Base-by-base conservation (phyloP, 805 yeast species). In the Cyberlindnera nakhonratchasimensis region DNA sequence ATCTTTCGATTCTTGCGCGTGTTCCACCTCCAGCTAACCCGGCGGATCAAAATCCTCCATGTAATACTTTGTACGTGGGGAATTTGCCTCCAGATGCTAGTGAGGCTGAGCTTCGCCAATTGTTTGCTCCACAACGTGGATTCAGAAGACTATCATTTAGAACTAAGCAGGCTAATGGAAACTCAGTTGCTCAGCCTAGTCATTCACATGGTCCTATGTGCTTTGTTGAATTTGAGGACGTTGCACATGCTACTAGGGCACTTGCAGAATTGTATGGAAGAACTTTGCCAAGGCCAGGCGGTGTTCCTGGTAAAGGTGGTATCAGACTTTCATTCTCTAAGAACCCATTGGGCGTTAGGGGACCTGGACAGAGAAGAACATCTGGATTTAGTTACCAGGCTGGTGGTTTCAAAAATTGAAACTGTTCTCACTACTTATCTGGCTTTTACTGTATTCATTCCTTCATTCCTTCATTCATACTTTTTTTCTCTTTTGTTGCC, bases 31-130 rank as follows among this genome's bases (percentile, higher is more conserved):
- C 95, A 6, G 96, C 96, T 1, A 91, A 91, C 58, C 99, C 99
- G 6, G 98, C 99, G 2, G 99, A 93, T 64, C 99, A 93, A 66
- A 93, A 93, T 60, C 98, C 99, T 4, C 99, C 99, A 7, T 93
- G 99, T 67, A 93, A 93, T 63, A 93, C 99, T 0, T 70, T 93
- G 43, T 93, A 93, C 57, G 99, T 93, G 36, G 99, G 99, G 16
- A 93, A 93, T 62, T 72, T 93, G 57, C 98, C 99, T 3, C 96
- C 96, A 14, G 96, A 93, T 69, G 95, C 97, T 2, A 83, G 95
- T 3, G 99, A 93, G 61, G 84, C 83, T 43, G 99, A 93, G 63
- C 75, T 93, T 49, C 79, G 96, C 53, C 81, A 86, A 29, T 67
- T 93, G 50, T 93, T 93, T 61, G 76, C 93, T 29, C 83, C 86